A percentile compares a stretch with the other conserved stretches of the same genome.
Evolutionary conservation across 495 filamentous ascomycete species (phyloP).

Genomic region (Terfezia boudieri): DNA sequence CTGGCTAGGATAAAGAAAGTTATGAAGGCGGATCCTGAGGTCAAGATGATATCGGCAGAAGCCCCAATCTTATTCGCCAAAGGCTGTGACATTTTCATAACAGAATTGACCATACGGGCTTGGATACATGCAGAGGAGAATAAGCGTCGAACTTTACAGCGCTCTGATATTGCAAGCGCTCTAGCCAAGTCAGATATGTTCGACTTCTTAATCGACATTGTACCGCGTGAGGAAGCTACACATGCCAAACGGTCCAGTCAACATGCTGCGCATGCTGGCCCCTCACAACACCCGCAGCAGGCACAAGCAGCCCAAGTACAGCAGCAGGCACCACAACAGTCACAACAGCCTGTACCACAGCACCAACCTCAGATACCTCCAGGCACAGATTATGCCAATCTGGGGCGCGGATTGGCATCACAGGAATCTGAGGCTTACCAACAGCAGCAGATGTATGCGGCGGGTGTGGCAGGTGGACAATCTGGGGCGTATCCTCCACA

Average conservation of each 20-base stretch:
- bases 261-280: conserved; percentile 28
- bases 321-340: conserved; percentile 10
- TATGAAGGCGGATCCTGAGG: conserved; percentile 97
- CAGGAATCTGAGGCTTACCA: conserved; percentile 62
- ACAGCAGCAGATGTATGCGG: conserved; percentile 53
- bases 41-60: conserved; percentile 99
- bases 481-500: conserved; percentile 32
- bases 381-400: conserved; percentile 35
- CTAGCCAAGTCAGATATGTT: conserved; percentile 98
- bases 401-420: conserved; percentile 39
- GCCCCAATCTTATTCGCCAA: conserved; percentile 96
- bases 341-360: conserved; percentile 15
- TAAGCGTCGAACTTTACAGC: conserved; percentile 84
- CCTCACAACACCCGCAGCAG: conserved; percentile 16
- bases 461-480: conserved; percentile 32
- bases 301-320: conserved; percentile 1
- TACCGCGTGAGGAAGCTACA: conserved; percentile 79
- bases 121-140: conserved; percentile 99
- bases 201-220: conserved; percentile 97
- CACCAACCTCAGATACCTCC: conserved; percentile 7
- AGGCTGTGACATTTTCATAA: conserved; percentile 98
- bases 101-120: conserved; percentile 96
- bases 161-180: conserved; percentile 87
- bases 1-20: conserved; percentile 97
- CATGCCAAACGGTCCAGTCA: conserved; percentile 58